A percentile compares a stretch with the other conserved stretches of the same genome.
These are phyloP conservation scores for Zizania latifolia DNA, from an alignment of 176 grass and related monocot species.

Conservation along the genomic window DNA sequence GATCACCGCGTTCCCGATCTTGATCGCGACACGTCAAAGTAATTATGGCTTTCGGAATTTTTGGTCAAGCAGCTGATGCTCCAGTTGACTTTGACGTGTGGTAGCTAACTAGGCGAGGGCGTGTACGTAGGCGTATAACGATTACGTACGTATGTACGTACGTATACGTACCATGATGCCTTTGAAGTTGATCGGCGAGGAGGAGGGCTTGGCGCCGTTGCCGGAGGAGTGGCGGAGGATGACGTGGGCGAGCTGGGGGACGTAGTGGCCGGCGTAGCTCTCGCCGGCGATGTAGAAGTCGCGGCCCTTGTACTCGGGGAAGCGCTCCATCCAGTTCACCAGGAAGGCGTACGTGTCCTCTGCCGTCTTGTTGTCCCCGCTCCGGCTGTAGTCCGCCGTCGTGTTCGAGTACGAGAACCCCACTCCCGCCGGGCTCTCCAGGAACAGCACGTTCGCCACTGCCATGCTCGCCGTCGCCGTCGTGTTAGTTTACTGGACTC, in stretches of 20 bases:
- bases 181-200: slow-evolving; percentile 60
- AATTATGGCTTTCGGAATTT: background rate
- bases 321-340: slow-evolving; percentile 62
- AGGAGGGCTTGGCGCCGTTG: background rate
- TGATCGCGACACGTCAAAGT: background rate
- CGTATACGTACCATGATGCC: slow-evolving; percentile 58
- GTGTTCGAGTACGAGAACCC: slow-evolving; percentile 97
- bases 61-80: background rate
- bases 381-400: slow-evolving; percentile 56
- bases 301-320: slow-evolving; percentile 78
- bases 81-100: background rate
- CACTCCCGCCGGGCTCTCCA: slow-evolving; percentile 90
- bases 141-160: background rate
- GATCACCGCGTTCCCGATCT: slow-evolving; percentile 94
- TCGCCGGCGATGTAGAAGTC: slow-evolving; percentile 78
- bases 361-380: slow-evolving; percentile 63
- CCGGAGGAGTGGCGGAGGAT: slow-evolving; percentile 43
- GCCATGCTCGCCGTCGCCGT: background rate
- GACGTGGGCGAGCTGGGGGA: slow-evolving; percentile 65
- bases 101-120: too few relatives aligned
- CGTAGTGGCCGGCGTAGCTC: slow-evolving; percentile 88
- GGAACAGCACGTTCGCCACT: slow-evolving; percentile 80
- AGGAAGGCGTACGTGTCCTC: slow-evolving; percentile 58
- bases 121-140: too few relatives aligned
- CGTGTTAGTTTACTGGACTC: too few relatives aligned